These are phyloP conservation scores for Trichosporon asahii DNA, from an alignment of 1,284 basidiomycete genomes.

Conservation along the genomic window DNA sequence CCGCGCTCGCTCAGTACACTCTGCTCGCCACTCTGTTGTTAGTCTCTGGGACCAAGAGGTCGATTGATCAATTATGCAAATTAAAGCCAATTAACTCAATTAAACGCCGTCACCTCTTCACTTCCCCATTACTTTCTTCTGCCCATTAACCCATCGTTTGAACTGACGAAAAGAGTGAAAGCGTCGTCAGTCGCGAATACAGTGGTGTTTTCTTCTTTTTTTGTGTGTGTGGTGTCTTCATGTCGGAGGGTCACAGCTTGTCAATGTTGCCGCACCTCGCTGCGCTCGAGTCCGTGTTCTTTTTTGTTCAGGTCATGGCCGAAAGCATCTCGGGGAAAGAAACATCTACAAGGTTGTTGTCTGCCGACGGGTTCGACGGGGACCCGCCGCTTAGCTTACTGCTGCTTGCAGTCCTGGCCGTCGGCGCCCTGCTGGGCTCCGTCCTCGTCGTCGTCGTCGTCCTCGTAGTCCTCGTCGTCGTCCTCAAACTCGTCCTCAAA, in stretches of 20 bases:
- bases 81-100: background rate
- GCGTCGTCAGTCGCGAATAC: background rate
- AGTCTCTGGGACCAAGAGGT: background rate
- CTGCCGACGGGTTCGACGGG: too few relatives aligned
- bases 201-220: background rate
- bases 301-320: constrained; percentile 5
- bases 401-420: constrained; percentile 48
- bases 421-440: constrained; percentile 27
- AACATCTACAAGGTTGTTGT: background rate
- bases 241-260: background rate
- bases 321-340: constrained; percentile 12
- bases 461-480: constrained; percentile 57
- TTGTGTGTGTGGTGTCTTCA: background rate
- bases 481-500: constrained; percentile 67
- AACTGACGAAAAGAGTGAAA: background rate
- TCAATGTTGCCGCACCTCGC: background rate
- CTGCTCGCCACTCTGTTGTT: background rate
- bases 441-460: constrained; percentile 49
- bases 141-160: background rate
- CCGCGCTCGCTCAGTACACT: too few relatives aligned
- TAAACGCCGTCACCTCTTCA: background rate
- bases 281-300: too few relatives aligned
- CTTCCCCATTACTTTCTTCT: background rate
- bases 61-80: constrained; percentile 1
- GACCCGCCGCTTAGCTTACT: constrained; percentile 35